Conservation (phyloP, 2,329 filamentous ascomycete species). For the Geosmithia flava region DNA sequence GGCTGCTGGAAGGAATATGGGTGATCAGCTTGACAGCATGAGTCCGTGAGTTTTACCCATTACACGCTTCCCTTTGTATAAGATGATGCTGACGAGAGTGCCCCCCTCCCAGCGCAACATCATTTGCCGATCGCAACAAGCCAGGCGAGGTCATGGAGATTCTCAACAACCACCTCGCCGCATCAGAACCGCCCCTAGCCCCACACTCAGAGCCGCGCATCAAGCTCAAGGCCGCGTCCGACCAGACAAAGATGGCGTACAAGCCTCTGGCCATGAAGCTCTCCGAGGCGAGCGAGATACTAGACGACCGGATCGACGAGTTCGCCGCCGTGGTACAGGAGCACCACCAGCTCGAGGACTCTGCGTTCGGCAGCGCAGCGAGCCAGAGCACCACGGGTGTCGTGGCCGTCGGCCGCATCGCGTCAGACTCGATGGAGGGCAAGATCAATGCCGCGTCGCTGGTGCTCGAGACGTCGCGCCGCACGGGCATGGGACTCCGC, state of each 20-base stretch:
- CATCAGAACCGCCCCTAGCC: conserved; percentile 57
- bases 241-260: conserved; percentile 83
- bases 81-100: not conserved
- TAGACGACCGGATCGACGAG: conserved; percentile 91
- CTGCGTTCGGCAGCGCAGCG: conserved; percentile 77
- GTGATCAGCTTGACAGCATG: conserved; percentile 18
- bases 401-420: conserved; percentile 83
- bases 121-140: conserved; percentile 65
- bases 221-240: conserved; percentile 74
- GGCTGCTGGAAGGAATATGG: conserved; percentile 12
- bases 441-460: conserved; percentile 77
- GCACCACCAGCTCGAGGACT: conserved; percentile 63
- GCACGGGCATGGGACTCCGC: conserved; percentile 70
- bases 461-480: conserved; percentile 76
- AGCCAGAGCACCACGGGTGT: conserved; percentile 76
- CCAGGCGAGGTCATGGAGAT: conserved; percentile 74
- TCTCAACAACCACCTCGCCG: conserved; percentile 62
- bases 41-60: conserved; percentile 10
- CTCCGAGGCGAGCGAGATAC: conserved; percentile 80
- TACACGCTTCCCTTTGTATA: too few species aligned
- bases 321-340: conserved; percentile 65
- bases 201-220: conserved; percentile 67
- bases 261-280: conserved; percentile 92
- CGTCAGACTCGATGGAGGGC: conserved; percentile 75
- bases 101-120: conserved; percentile 9